Percentiles rank a stretch among this genome's conserved stretches.
Evolutionary conservation across 1,139 yeast species (phyloP).

Genomic region (Yarrowia galli): DNA sequence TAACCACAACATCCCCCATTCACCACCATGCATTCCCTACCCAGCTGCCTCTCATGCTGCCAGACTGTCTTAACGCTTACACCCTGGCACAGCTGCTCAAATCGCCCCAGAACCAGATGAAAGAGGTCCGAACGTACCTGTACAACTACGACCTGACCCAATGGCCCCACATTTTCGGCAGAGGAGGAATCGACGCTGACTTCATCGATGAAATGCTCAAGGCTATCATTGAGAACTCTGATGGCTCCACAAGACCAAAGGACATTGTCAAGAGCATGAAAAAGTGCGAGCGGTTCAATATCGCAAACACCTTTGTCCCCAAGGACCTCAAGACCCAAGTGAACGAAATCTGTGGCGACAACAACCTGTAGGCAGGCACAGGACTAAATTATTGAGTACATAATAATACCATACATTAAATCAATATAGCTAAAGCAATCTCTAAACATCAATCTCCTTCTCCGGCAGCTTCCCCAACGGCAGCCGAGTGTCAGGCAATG

Average conservation of each 20-base stretch:
- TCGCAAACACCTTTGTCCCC: constrained; percentile 41
- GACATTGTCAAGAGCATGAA: constrained; percentile 40
- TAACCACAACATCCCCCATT: not conserved
- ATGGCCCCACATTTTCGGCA: constrained; percentile 7
- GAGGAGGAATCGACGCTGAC: constrained; percentile 29
- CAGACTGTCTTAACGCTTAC: constrained; percentile 13
- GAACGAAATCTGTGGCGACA: not conserved
- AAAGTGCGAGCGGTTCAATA: constrained; percentile 41
- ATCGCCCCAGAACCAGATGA: constrained; percentile 16
- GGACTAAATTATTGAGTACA: constrained; percentile 1
- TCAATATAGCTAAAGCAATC: constrained; percentile 20
- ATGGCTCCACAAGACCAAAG: constrained; percentile 39
- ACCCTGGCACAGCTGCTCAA: constrained; percentile 24
- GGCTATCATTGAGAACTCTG: constrained; percentile 14
- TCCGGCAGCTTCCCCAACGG: constrained; percentile 31
- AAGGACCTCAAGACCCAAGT: constrained; percentile 30
- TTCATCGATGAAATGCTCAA: constrained; percentile 14
- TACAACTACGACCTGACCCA: constrained; percentile 17
- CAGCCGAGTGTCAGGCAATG: constrained; percentile 20
- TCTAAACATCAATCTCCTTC: constrained; percentile 31
- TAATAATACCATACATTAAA: constrained; percentile 22
- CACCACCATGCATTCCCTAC: constrained; percentile 8
- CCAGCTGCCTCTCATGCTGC: constrained; percentile 23
- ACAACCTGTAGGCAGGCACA: not conserved
- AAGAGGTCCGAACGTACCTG: constrained; percentile 10